These are phyloP conservation scores for Chaetothyriales sp. DNA, from an alignment of 2,329 filamentous ascomycete species.

Conservation along the genomic window DNA sequence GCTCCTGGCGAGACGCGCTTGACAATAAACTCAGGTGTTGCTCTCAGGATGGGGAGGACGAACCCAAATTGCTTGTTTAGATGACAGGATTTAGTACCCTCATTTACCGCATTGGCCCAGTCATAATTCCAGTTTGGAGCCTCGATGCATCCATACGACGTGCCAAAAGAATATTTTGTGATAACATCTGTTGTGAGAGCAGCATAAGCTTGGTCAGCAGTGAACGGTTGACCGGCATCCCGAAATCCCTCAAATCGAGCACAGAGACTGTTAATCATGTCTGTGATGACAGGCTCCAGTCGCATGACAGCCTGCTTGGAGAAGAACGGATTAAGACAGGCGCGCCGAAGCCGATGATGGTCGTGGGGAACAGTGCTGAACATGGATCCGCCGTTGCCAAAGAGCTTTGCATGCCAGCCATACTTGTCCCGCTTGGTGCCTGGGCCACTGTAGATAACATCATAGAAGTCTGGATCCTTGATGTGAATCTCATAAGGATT, in stretches of 20 bases:
- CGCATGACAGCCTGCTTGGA: conserved; percentile 12
- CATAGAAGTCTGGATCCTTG: conserved; percentile 22
- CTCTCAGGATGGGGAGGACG: conserved; percentile 5
- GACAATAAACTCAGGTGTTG: conserved; percentile 5
- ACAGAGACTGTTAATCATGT: conserved; percentile 16
- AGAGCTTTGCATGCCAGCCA: conserved; percentile 7
- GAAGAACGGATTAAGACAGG: conserved; percentile 17
- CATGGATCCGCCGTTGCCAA: conserved; percentile 9
- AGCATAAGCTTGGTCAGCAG: conserved; percentile 19
- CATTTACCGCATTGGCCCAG: neutral
- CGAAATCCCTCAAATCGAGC: conserved; percentile 6
- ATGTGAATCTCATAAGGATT: conserved; percentile 23
- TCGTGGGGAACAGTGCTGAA: conserved; percentile 15
- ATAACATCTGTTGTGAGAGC: conserved; percentile 21
- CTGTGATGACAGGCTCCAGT: conserved; percentile 17
- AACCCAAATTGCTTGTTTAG: conserved; percentile 8
- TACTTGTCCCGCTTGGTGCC: conserved; percentile 19
- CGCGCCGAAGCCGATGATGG: conserved; percentile 17
- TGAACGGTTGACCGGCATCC: conserved; percentile 4
- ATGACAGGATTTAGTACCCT: conserved; percentile 2
- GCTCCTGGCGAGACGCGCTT: conserved; percentile 4
- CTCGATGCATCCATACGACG: conserved; percentile 2
- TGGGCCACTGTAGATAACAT: conserved; percentile 21
- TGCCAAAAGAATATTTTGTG: conserved; percentile 11
- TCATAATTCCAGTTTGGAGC: conserved; percentile 5